Evolutionary conservation across 257 asterid genomes (phyloP), one percentile per base, ranked within the genome.

Genomic region (Datura wrightii): DNA sequence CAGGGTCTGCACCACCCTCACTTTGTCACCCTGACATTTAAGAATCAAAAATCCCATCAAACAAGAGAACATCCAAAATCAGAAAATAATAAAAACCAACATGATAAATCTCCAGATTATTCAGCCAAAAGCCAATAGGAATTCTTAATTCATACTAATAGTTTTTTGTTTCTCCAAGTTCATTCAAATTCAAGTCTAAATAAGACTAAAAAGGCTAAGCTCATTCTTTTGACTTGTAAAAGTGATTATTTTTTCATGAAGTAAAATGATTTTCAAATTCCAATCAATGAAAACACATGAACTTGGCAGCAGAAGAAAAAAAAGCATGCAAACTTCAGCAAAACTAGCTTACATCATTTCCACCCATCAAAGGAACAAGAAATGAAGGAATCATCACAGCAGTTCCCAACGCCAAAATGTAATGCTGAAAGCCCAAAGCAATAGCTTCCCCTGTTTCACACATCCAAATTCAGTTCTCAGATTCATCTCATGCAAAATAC

Each of bases 361-460:
- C 99, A 18, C 99, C 99, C 99, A 96, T 96, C 87, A 94, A 87
- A 63, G 99, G 99, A 80, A 96, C 98, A 79, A 96, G 96, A 89
- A 92, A 94, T 4, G 98, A 85, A 76, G 98, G 98, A 85, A 96
- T 96, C 99, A 96, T 94, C 48, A 96, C 99, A 2, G 98, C 97
- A 53, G 97, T 96, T 24, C 98, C 99, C 42, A 96, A 84, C 16
- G 99, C 95, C 89, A 96, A 84, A 56, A 96, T 91, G 62, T 96
- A 96, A 87, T 96, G 98, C 79, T 96, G 99, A 91, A 96, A 96
- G 48, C 98, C 99, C 92, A 96, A 88, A 19, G 92, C 93, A 79
- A 94, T 90, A 50, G 98, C 91, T 85, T 96, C 99, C 90, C 87
- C 99, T 96, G 97, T 87, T 89, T 82, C 50, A 42, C 85, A 53